These are phyloP conservation scores for Nakazawaea peltata DNA, from an alignment of 805 yeast species.

Conservation along the genomic window DNA sequence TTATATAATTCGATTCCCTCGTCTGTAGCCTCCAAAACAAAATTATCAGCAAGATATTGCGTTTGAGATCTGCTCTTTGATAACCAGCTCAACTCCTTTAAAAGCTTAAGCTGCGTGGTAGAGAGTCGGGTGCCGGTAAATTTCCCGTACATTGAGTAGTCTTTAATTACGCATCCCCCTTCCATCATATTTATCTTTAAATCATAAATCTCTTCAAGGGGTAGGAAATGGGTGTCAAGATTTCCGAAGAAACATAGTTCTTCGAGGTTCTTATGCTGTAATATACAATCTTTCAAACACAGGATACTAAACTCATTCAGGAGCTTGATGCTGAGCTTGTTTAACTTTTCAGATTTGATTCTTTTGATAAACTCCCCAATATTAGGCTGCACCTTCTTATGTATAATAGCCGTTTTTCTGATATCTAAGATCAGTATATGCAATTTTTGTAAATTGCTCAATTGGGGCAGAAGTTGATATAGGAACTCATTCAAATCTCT, in stretches of 20 bases:
- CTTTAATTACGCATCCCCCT: conserved; percentile 2
- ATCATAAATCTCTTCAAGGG: neutral
- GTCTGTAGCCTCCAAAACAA: neutral
- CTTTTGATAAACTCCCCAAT: neutral
- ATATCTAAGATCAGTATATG: conserved; percentile 1
- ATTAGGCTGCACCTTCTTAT: conserved; percentile 6
- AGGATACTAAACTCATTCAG: conserved; percentile 5
- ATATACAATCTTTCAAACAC: neutral
- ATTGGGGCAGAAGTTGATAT: neutral
- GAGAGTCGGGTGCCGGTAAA: neutral
- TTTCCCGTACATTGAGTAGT: conserved; percentile 6
- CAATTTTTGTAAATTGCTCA: neutral
- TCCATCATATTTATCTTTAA: conserved; percentile 4
- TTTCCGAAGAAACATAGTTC: conserved; percentile 4
- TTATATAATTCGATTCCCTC: neutral
- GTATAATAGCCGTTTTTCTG: neutral
- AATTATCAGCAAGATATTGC: too few species aligned
- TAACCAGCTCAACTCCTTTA: neutral
- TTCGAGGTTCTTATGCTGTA: neutral
- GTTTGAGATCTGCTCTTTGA: too few species aligned
- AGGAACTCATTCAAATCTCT: neutral
- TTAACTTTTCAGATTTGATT: neutral
- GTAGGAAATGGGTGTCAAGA: neutral
- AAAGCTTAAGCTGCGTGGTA: neutral
- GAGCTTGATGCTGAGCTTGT: neutral